These are phyloP conservation scores for Podospora sp. DNA, from an alignment of 495 filamentous ascomycete genomes.

Conservation along the genomic window DNA sequence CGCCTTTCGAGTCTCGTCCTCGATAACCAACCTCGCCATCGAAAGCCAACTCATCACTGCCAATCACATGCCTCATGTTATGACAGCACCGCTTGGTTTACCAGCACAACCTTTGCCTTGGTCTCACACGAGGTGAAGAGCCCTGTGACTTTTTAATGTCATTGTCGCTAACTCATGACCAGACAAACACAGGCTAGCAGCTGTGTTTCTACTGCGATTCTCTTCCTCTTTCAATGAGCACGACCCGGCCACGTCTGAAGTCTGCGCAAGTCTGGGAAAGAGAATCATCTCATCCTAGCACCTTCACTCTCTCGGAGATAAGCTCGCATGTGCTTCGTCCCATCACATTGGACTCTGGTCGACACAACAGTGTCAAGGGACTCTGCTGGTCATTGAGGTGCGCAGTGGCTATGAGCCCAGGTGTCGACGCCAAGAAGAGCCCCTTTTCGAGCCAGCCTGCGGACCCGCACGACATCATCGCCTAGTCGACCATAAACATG, in stretches of 20 bases:
- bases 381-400: neutral
- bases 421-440: neutral
- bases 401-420: neutral
- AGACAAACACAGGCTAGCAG: neutral
- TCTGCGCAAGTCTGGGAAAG: neutral
- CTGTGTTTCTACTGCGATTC: no score
- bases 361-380: neutral
- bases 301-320: neutral
- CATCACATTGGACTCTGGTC: neutral
- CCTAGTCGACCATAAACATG: neutral
- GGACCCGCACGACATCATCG: neutral
- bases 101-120: neutral
- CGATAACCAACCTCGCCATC: neutral
- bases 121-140: neutral
- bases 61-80: neutral
- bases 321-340: neutral
- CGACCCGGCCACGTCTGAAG: neutral
- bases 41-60: neutral
- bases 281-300: neutral
- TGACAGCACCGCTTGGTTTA: neutral
- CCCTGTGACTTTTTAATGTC: neutral
- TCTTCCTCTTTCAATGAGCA: neutral
- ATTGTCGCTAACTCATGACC: neutral
- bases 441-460: neutral
- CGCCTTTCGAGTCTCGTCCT: neutral